phyloP scores from a whole-genome alignment of 2,329 filamentous ascomycete genomes.

The Neurospora crassa region DNA sequence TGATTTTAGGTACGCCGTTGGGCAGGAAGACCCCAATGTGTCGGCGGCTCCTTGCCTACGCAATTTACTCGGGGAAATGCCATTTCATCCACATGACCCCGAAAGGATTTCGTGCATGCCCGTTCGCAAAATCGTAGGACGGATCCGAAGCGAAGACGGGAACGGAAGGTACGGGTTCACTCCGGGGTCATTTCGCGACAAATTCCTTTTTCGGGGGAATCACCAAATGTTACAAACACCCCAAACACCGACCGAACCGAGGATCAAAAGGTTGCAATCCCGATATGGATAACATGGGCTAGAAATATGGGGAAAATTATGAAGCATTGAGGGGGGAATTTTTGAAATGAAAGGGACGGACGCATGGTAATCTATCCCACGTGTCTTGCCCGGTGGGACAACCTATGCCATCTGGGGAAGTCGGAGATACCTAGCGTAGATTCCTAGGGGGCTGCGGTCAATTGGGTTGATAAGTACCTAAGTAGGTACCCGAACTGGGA shows the following conservation, averaged over 20 bases:
- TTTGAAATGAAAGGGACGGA: neutral
- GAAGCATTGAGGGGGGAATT: neutral
- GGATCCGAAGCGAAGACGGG: neutral
- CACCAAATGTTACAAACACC: neutral
- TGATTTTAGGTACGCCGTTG: too few species aligned
- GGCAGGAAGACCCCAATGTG: too few species aligned
- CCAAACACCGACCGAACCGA: neutral
- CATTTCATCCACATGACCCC: neutral
- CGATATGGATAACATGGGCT: neutral
- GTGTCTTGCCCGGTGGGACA: neutral
- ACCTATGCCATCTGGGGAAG: neutral
- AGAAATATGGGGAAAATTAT: neutral
- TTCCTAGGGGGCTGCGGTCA: neutral
- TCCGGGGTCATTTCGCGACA: neutral
- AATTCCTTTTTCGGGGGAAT: neutral
- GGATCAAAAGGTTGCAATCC: neutral
- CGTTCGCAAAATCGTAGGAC: neutral
- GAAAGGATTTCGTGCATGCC: neutral
- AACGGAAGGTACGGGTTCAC: neutral
- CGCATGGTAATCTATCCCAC: neutral
- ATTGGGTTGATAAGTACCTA: neutral
- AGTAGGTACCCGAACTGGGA: neutral
- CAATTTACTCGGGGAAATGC: neutral
- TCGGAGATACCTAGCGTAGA: neutral
- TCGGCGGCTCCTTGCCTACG: neutral